Evolutionary conservation across 371 early-diverging fungal genomes (phyloP).

Genomic region (Mucor circinelloides): DNA sequence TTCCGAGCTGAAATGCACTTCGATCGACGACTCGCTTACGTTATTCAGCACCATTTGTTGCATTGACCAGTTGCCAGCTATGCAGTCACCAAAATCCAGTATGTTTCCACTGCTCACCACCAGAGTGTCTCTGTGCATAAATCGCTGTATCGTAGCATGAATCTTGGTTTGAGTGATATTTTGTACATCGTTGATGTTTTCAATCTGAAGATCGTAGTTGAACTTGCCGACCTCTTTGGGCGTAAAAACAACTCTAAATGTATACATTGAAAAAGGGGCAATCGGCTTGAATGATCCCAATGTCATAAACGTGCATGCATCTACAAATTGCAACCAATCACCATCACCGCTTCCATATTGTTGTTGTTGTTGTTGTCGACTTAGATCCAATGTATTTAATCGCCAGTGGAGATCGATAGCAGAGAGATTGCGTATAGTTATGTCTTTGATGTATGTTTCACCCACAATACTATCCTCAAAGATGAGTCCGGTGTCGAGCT

Average conservation of each 20-base stretch:
- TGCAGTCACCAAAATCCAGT: slow-evolving; percentile 90
- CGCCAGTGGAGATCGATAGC: slow-evolving; percentile 85
- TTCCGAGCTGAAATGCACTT: slow-evolving; percentile 72
- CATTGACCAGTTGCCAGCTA: slow-evolving; percentile 73
- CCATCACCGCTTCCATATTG: slow-evolving; percentile 29
- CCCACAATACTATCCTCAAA: slow-evolving; percentile 89
- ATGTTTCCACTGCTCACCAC: slow-evolving; percentile 67
- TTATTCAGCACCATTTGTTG: slow-evolving; percentile 76
- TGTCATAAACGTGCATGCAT: slow-evolving; percentile 70
- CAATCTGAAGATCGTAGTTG: slow-evolving; percentile 76
- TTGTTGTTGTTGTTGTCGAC: not conserved
- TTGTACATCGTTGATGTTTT: slow-evolving; percentile 80
- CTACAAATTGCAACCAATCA: slow-evolving; percentile 65
- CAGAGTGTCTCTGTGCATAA: slow-evolving; percentile 68
- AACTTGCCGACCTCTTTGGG: slow-evolving; percentile 83
- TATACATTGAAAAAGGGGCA: slow-evolving; percentile 52
- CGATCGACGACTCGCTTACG: slow-evolving; percentile 74
- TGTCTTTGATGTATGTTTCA: slow-evolving; percentile 78
- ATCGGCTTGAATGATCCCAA: slow-evolving; percentile 53
- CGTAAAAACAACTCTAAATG: slow-evolving; percentile 63
- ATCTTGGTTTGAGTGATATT: slow-evolving; percentile 74
- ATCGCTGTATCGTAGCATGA: slow-evolving; percentile 72
- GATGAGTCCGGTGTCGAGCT: slow-evolving; percentile 78
- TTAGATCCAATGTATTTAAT: slow-evolving; percentile 66
- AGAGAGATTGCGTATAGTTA: slow-evolving; percentile 83